Percentiles rank a stretch among this genome's conserved stretches.
Conservation (phyloP, 176 grass and related monocot genomes). For the Themeda triandra region DNA sequence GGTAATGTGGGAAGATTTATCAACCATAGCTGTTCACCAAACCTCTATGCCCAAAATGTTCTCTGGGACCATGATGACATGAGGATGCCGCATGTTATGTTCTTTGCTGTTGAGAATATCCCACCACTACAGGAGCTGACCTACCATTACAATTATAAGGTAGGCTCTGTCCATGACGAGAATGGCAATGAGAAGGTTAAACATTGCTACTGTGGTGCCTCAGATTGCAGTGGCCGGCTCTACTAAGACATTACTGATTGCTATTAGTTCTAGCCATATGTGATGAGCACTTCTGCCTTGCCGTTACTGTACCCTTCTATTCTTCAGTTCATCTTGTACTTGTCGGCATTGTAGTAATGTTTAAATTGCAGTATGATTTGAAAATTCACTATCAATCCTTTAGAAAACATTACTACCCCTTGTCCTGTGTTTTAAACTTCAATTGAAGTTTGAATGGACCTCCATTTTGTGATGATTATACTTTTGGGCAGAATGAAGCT, state of each 20-base stretch:
- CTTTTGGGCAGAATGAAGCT: not conserved
- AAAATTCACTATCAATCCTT: too few species aligned
- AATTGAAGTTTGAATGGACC: not conserved
- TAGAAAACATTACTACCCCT: too few species aligned
- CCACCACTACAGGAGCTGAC: conserved; percentile 68
- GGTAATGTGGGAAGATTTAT: conserved; percentile 72
- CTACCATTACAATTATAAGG: conserved; percentile 68
- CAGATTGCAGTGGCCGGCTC: conserved; percentile 42
- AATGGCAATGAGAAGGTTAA: conserved; percentile 41
- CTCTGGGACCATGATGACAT: conserved; percentile 71
- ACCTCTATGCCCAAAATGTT: conserved; percentile 69
- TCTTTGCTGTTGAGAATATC: conserved; percentile 70
- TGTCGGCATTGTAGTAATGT: too few species aligned
- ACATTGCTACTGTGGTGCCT: conserved; percentile 28
- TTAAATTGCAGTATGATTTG: too few species aligned
- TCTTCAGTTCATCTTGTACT: too few species aligned
- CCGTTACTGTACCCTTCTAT: not conserved
- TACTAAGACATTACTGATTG: conserved; percentile 28
- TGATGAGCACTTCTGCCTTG: conserved; percentile 7
- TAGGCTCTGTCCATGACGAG: conserved; percentile 48
- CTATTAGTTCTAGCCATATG: not conserved
- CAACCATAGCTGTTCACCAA: conserved; percentile 76
- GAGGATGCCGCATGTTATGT: conserved; percentile 60
- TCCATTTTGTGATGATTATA: too few species aligned
- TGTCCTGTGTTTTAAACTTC: conserved; percentile 3